Percentiles rank a stretch among this genome's conserved stretches.
phyloP scores from a whole-genome alignment of 176 grass and related monocot species.

The Urochloa ruziziensis region DNA sequence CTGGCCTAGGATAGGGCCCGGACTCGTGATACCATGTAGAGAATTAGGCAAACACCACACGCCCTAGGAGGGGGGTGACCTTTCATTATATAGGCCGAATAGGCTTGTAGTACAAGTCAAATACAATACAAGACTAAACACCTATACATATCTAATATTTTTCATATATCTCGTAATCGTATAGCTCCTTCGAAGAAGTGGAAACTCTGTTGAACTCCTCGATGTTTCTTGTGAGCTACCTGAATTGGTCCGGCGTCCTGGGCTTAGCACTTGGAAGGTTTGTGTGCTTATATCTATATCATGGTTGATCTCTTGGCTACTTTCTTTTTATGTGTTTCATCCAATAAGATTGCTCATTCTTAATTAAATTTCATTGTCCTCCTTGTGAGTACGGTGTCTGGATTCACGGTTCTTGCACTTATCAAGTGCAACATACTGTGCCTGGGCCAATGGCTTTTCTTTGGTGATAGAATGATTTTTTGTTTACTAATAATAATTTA shows the following conservation, averaged over 20 bases:
- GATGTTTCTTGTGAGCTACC: constrained; percentile 77
- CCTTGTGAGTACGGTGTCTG: not conserved
- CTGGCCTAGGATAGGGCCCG: too few species aligned
- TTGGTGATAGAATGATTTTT: not conserved
- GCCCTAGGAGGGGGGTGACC: too few species aligned
- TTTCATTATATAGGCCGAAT: too few species aligned
- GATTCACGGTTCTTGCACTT: not conserved
- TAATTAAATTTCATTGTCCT: not conserved
- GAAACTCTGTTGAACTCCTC: constrained; percentile 76
- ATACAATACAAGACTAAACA: too few species aligned
- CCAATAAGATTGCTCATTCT: not conserved
- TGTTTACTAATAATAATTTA: not conserved
- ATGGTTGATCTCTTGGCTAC: constrained; percentile 14
- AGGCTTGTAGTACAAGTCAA: too few species aligned
- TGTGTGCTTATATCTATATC: constrained; percentile 18
- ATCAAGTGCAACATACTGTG: not conserved
- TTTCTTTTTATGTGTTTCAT: not conserved
- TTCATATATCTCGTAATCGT: constrained; percentile 30
- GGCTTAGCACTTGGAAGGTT: constrained; percentile 88
- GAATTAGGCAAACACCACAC: too few species aligned
- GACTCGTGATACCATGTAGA: too few species aligned
- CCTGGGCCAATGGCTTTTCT: not conserved
- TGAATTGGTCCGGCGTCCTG: constrained; percentile 72
- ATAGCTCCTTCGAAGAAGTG: constrained; percentile 86
- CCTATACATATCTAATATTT: too few species aligned